phyloP scores from a whole-genome alignment of 495 filamentous ascomycete species.

The Aspergillus sclerotioniger region DNA sequence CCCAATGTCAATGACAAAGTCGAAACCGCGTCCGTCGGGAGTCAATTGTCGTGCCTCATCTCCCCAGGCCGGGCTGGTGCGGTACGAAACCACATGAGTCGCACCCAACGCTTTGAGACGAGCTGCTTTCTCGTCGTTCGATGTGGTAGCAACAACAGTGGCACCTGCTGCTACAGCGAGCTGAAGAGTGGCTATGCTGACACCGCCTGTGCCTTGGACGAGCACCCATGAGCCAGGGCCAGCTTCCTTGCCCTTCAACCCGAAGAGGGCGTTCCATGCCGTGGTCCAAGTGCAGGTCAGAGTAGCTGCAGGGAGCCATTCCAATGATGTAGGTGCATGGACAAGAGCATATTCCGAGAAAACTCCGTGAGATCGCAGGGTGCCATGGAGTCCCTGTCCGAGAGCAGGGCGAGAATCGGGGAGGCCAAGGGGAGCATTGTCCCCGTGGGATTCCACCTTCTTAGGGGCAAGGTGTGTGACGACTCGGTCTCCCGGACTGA shows the following conservation, averaged over 20 bases:
- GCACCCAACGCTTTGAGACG: conserved; percentile 35
- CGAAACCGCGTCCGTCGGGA: conserved; percentile 47
- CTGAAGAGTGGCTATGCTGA: conserved; percentile 62
- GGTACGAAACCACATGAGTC: conserved; percentile 59
- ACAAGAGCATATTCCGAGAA: conserved; percentile 63
- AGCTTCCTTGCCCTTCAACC: conserved; percentile 43
- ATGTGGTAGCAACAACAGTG: conserved; percentile 42
- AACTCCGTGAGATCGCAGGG: conserved; percentile 44
- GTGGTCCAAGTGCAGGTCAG: conserved; percentile 66
- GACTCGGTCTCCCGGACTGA: conserved; percentile 17
- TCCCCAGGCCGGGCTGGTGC: conserved; percentile 57
- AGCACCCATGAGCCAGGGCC: conserved; percentile 62
- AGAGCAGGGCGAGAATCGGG: not conserved
- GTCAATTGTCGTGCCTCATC: conserved; percentile 54
- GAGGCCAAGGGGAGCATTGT: conserved; percentile 9
- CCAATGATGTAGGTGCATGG: conserved; percentile 52
- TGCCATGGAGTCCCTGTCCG: conserved; percentile 18
- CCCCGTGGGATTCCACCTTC: conserved; percentile 10
- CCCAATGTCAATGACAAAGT: conserved; percentile 57
- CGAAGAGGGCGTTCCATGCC: conserved; percentile 72
- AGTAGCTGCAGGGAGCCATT: conserved; percentile 55
- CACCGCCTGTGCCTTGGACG: conserved; percentile 69
- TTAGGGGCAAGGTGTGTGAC: conserved; percentile 6
- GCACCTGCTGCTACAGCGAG: conserved; percentile 38
- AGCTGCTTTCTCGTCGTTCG: conserved; percentile 29